Evolutionary conservation across 768 basidiomycete genomes (phyloP), one percentile per base, ranked within the genome.

Genomic region (Polyporus arcularius): DNA sequence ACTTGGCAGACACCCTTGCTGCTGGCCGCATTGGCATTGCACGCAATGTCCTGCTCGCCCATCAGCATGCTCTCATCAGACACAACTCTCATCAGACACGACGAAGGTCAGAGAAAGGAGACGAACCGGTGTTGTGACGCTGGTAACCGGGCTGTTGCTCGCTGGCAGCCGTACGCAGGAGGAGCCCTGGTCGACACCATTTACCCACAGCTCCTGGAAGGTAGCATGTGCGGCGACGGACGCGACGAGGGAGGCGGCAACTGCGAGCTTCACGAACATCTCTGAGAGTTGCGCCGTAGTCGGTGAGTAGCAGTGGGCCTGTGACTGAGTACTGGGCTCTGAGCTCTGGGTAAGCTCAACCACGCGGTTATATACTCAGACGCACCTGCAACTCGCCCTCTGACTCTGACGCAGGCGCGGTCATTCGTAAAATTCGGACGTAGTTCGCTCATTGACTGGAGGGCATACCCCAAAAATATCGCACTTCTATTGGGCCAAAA

Each of bases 181-280:
- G 35, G 67, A 72, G 51, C 79, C 81, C 60, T 78, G 76, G 65
- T 82, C 82, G 30, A 80, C 78, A 54, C 74, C 76, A 55, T 80
- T 80, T 53, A 82, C 75, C 82, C 82, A 83, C 51, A 84, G 65
- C 61, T 82, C 74, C 67, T 84, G 82, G 74, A 80, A 84, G 4
- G 82, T 83, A 32, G 82, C 79, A 67, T 83, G 82, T 4, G 81
- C 80, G 30, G 77, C 73, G n/a, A 68, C 81, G 49, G 75, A 74
- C 2, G 74, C 77, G 52, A 73, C 65, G 46, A 80, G 66, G 12
- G 73, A 70, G 11, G 75, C 76, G n/a, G 69, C 68, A 46, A 75
- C 60, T 38, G 72, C 62, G 30, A 73, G 58, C 28, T 66, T 60
- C 55, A 72, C 66, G 58, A 77, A 67, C 75, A 78, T 76, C 47